Evolutionary conservation across 768 basidiomycete species (phyloP), one percentile per base, ranked within the genome.

Genomic region (Boletus rubescentipes): DNA sequence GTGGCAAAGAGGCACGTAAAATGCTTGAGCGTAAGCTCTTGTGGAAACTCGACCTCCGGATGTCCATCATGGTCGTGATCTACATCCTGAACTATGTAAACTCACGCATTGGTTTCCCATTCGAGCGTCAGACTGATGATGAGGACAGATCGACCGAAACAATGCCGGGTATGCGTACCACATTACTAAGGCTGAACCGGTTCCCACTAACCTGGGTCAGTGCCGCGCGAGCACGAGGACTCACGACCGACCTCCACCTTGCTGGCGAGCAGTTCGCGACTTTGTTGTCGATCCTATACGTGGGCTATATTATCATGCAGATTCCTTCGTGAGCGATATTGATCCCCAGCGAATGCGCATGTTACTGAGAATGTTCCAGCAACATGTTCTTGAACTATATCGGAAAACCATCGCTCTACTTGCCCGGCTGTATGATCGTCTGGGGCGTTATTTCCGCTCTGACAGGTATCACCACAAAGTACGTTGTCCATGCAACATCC

Each of bases 381-480:
- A 89, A 87, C 63, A 85, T 87, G 79, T 80, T 87, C 58, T 70
- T 88, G 42, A 84, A 85, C 59, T 77, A 80, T 62, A 80, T 85
- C 18, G 87, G 84, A 40, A 72, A 78, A 62, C 89, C 87, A 4
- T 88, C 86, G 0, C 67, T 84, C 53, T 85, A 88, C 67, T 73
- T 88, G 4, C 84, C 87, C 0, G 60, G 53, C 40, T 85, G 82
- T 60, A 88, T 89, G 87, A 73, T 82, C 9, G 60, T 87, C 29
- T 90, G 87, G 87, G 91, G 88, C 3, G 70, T 72, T 30, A 77
- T 84, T 16, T 85, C 83, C 14, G 67, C 75, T 37, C 59, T 81
- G 51, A 85, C 80, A 30, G 68, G 67, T 2, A 45, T 72, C 18
- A 65, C 66, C 16, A 71, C 58, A 48, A 69, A 74, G 69, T 70